A percentile compares a stretch with the other conserved stretches of the same genome.
These are phyloP conservation scores for Auricularia auricula-judae DNA, from an alignment of 768 basidiomycete genomes.

Conservation along the genomic window DNA sequence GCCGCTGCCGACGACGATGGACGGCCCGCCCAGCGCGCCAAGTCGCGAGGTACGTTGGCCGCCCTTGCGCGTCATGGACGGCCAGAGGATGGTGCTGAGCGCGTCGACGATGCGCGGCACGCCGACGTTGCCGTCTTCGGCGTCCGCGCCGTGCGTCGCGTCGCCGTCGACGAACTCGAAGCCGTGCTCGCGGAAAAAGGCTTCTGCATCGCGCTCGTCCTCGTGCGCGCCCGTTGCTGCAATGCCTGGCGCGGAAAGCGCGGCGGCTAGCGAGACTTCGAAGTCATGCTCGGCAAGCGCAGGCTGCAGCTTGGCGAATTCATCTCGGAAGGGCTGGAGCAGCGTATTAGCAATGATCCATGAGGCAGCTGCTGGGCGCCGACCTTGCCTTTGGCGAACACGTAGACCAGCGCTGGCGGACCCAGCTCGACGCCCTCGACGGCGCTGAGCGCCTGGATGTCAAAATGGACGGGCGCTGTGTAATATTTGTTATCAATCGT, in stretches of 20 bases:
- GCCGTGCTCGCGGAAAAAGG: constrained; percentile 53
- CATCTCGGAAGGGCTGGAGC: constrained; percentile 43
- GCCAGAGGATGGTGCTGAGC: constrained; percentile 83
- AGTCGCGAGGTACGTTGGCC: not conserved
- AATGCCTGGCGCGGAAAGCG: not conserved
- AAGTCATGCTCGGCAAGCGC: constrained; percentile 42
- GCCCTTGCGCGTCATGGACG: constrained; percentile 47
- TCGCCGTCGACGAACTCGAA: constrained; percentile 69
- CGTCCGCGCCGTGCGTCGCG: constrained; percentile 6
- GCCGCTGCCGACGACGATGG: not conserved
- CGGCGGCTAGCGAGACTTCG: constrained; percentile 54
- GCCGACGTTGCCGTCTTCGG: constrained; percentile 19
- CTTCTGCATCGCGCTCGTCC: constrained; percentile 44
- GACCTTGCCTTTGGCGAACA: constrained; percentile 62
- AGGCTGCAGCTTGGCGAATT: constrained; percentile 34
- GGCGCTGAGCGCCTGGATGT: constrained; percentile 35
- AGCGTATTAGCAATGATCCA: not conserved
- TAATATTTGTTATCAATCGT: constrained; percentile 76
- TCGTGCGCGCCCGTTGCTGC: constrained; percentile 21
- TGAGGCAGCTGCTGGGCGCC: not conserved
- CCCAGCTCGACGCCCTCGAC: constrained; percentile 34
- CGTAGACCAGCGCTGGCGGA: constrained; percentile 58
- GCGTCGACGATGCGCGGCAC: constrained; percentile 67
- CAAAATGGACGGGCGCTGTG: constrained; percentile 63
- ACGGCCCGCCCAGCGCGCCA: not conserved